Conservation (phyloP, 441 rosid species). For the Pelargonium myrrhifolium region DNA sequence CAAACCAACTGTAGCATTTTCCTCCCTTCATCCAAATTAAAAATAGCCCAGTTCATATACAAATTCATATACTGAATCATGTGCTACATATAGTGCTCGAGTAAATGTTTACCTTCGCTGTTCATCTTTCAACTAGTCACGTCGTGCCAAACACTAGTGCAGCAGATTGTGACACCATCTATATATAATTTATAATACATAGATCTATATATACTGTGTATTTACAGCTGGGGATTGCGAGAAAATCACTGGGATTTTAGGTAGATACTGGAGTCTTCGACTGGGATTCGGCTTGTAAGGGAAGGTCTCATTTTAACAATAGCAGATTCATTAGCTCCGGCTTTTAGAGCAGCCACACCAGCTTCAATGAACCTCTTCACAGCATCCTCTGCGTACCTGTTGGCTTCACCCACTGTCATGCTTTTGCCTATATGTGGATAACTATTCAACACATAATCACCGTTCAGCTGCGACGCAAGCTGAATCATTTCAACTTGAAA, state of each 20-base stretch:
- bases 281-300: background rate
- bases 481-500: constrained; percentile 86
- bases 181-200: too few relatives aligned
- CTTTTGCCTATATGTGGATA: background rate
- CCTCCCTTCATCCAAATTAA: too few relatives aligned
- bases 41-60: too few relatives aligned
- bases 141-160: too few relatives aligned
- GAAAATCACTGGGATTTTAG: background rate
- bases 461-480: constrained; percentile 80
- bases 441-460: constrained; percentile 32
- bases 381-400: background rate
- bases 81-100: too few relatives aligned
- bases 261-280: background rate
- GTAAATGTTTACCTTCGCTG: too few relatives aligned
- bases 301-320: constrained; percentile 1
- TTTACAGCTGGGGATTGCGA: background rate
- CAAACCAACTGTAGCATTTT: too few relatives aligned
- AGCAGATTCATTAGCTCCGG: background rate
- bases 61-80: too few relatives aligned
- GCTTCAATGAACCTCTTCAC: background rate
- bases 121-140: too few relatives aligned
- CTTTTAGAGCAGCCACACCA: background rate
- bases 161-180: too few relatives aligned
- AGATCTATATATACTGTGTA: background rate
- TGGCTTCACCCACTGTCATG: constrained; percentile 3